Evolutionary conservation across 495 filamentous ascomycete genomes (phyloP), one percentile per base, ranked within the genome.

Genomic region (Evernia prunastri): DNA sequence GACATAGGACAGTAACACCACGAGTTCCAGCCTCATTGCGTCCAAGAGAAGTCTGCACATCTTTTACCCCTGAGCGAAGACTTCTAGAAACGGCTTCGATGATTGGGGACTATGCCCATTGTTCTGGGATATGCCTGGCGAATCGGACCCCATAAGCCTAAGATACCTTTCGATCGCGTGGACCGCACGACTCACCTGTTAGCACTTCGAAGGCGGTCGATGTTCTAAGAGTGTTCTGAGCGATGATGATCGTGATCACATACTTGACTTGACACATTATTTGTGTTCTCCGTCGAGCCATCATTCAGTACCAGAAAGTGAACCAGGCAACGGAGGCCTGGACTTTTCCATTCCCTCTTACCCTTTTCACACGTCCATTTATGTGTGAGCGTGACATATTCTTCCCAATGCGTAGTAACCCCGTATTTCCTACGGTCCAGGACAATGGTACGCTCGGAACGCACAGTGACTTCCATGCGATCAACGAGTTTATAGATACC

Each of bases 221-320:
- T 54, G 20, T n/a, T 2, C 13, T 9, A 17, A 33, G 1, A 23
- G 7, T 20, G 4, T 31, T 15, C 15, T 0, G 9, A 29, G 29
- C 17, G 51, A 33, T 54, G 51, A 54, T 54, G 51, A 54, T 54
- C 27, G 33, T 35, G 29, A 20, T 54, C 29, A 54, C 51, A 54
- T 15, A 2, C 3, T 6, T 33, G 29, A 7, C 51, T 54, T 20
- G 51, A 51, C 0, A 39, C 2, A 39, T 18, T 43, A 5, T 43
- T 43, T 43, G 12, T 5, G 40, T 43, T 18, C 40, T 4, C 13
- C 40, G 15, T 20, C 20, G 15, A 4, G 6, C 6, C 5, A 18
- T 5, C 20, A 20, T 43, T 20, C 0, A 18, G 15, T 7, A 25
- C 7, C 27, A 9, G 45, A 53, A 1, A 4, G 1, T 3, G 15